Percentiles rank a stretch among this genome's conserved stretches.
These are phyloP conservation scores for Eremothecium gossypii DNA, from an alignment of 1,139 yeast genomes.

Conservation along the genomic window DNA sequence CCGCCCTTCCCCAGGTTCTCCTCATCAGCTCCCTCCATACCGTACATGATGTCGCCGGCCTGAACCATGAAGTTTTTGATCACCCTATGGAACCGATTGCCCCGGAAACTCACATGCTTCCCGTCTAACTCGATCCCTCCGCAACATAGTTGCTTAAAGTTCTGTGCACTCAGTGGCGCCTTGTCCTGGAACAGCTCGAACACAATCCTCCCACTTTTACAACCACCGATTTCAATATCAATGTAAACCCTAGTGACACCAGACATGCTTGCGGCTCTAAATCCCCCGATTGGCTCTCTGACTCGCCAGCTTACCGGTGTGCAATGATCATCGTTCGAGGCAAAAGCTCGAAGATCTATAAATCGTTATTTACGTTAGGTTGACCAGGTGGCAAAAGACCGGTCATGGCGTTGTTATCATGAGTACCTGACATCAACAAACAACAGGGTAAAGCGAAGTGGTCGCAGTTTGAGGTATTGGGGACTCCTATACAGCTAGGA, in stretches of 20 bases:
- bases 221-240: slow-evolving; percentile 46
- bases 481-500: not conserved
- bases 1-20: slow-evolving; percentile 47
- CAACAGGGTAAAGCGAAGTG: no score
- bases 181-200: slow-evolving; percentile 40
- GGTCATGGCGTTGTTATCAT: no score
- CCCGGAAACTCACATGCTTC: slow-evolving; percentile 32
- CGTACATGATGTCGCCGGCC: slow-evolving; percentile 53
- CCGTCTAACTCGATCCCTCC: slow-evolving; percentile 31
- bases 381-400: no score
- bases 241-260: slow-evolving; percentile 35
- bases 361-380: no score
- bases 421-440: no score
- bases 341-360: no score
- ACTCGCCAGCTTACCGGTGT: no score
- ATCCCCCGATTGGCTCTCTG: no score
- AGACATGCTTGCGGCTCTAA: not conserved
- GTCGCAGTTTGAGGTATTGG: no score
- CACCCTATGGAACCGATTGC: slow-evolving; percentile 54
- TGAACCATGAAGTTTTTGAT: slow-evolving; percentile 75
- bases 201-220: slow-evolving; percentile 53
- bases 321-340: no score
- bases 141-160: slow-evolving; percentile 42
- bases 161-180: slow-evolving; percentile 54
- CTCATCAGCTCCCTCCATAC: slow-evolving; percentile 23